phyloP scores from a whole-genome alignment of 176 grass and related monocot species.

The Musa acuminata region DNA sequence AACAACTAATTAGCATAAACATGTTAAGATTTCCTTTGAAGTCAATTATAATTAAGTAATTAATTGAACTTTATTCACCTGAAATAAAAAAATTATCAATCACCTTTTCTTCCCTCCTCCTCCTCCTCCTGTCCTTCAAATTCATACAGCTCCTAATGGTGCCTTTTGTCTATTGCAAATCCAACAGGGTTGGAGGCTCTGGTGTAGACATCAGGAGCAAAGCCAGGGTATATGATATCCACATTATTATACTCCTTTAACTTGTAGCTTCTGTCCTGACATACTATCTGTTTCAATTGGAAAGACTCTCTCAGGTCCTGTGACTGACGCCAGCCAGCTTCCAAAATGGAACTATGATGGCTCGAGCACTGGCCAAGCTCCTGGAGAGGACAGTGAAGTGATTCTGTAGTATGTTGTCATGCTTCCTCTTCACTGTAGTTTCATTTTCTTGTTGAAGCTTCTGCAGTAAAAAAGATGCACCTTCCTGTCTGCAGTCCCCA shows the following conservation, averaged over 20 bases:
- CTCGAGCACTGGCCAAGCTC: slow-evolving; percentile 88
- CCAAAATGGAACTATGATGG: slow-evolving; percentile 97
- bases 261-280: neutral
- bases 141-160: neutral
- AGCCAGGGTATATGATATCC: neutral
- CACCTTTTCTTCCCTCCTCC: neutral
- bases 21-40: neutral
- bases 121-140: neutral
- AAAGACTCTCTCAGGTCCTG: slow-evolving; percentile 65
- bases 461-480: neutral
- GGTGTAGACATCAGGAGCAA: neutral
- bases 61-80: neutral
- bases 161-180: neutral
- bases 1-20: neutral
- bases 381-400: slow-evolving; percentile 96
- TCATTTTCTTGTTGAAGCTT: neutral
- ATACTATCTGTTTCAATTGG: slow-evolving; percentile 13
- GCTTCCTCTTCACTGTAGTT: neutral
- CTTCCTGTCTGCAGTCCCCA: slow-evolving; percentile 51
- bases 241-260: neutral
- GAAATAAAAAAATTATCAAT: neutral
- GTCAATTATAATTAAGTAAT: neutral
- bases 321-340: slow-evolving; percentile 54
- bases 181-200: slow-evolving; percentile 3
- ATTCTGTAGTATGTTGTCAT: slow-evolving; percentile 71